Evolutionary conservation across 2,329 filamentous ascomycete genomes (phyloP), one percentile per base, ranked within the genome.

Genomic region (Sporothrix mexicana): DNA sequence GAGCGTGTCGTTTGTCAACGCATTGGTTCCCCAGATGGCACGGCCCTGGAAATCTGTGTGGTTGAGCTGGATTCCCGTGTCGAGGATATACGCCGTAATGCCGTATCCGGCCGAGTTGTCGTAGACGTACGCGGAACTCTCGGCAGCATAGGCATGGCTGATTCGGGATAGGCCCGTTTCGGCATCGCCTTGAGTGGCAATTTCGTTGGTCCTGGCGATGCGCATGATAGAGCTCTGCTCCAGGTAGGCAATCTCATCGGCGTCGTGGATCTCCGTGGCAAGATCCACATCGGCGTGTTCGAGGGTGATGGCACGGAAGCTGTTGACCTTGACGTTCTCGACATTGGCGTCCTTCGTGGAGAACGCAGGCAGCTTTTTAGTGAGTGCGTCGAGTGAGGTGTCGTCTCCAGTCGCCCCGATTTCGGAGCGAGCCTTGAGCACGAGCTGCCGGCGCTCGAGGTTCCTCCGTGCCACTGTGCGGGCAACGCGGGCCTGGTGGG

Each of bases 21-120:
- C 30, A 49, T 57, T 72, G 49, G 61, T 51, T 13, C 70, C 70
- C 53, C 64, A 67, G 47, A 61, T 59, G 20, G 88, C 88, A 73
- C 88, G 86, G 67, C 85, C 87, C 78, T 85, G 82, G 75, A 87
- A 90, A 78, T 89, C 85, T 59, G 79, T 77, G 80, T 92, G 90
- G 6, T 83, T 82, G 51, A 82, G 81, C 71, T 82, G 81, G 78
- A 92, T 88, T 76, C 90, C 90, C 6, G 90, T 91, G 80, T 92
- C 90, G 55, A 92, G 86, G 30, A 92, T 81, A 78, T 88, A 92
- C 41, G 85, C 86, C 25, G 87, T 90, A 76, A 88, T 86, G n/a
- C 86, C 87, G 75, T 84, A 73, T 45, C 88, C 88, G 25, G 84
- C 85, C 13, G 82, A 83, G 72, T 81, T 80, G 78, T 90, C 87